Evolutionary conservation across 345 rosid species (phyloP), one percentile per base, ranked within the genome.

Genomic region (Clausena lansium): DNA sequence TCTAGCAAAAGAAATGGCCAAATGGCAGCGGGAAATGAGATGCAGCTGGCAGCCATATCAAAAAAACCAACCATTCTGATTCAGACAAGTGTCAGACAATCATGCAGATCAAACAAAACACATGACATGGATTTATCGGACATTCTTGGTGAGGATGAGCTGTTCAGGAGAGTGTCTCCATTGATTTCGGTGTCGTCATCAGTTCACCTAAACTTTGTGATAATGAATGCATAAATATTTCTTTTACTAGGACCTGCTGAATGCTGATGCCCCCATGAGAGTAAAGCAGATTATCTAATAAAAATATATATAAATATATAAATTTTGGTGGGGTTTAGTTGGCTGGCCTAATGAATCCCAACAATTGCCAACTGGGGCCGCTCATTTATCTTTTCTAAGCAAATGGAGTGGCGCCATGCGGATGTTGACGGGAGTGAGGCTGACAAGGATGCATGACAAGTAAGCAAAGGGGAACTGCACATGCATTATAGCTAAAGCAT

Each of bases 401-500:
- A 36, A 60, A 28, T 60, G 28, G 50, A 28, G 39, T 8, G 2
- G 58, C 38, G 20, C 32, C 77, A 61, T 22, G 19, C 61, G 68
- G 14, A n/a, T n/a, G n/a, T n/a, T n/a, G n/a, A n/a, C n/a, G n/a
- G n/a, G n/a, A n/a, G n/a, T n/a, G n/a, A 15, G 25, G 17, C 67
- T 10, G 9, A 39, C 8, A 71, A 69, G 14, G 59, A 70, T 4
- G 70, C 27, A 11, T 33, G 35, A 86, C 47, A 84, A 86, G 80
- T 84, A 41, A 38, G 52, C 32, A 67, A 24, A 24, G 20, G 10
- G 33, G 9, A 6, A 39, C 41, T 27, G 57, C 62, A 71, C 76
- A 73, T 58, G 66, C 54, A 2, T n/a, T 13, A n/a, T 13, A n/a
- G 50, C 88, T 76, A 85, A 84, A 30, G 87, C 88, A 77, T 24